Percentiles rank a stretch among this genome's conserved stretches.
These are phyloP conservation scores for Circinella minor DNA, from an alignment of 371 early-diverging fungal species.

Conservation along the genomic window DNA sequence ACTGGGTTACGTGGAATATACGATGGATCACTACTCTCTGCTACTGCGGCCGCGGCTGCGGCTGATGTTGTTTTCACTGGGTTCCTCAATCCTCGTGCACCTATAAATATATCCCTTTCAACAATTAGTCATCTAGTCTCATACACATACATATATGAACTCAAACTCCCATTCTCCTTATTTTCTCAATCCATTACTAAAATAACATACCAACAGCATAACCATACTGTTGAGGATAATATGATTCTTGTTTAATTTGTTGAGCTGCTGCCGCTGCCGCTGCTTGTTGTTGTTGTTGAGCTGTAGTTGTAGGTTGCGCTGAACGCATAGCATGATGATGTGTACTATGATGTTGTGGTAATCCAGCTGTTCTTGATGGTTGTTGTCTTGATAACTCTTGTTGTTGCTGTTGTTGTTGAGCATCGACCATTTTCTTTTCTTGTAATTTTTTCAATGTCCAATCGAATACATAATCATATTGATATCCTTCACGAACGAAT, in stretches of 20 bases:
- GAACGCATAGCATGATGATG: constrained; percentile 5
- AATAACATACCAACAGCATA: constrained; percentile 8
- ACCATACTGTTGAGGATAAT: constrained; percentile 3
- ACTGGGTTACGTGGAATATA: constrained; percentile 7
- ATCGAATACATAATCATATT: constrained; percentile 98
- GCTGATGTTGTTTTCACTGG: not conserved
- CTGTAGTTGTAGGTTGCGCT: not conserved
- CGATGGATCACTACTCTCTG: constrained; percentile 6
- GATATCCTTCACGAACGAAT: constrained; percentile 94
- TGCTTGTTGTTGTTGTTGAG: constrained; percentile 3
- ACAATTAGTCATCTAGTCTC: too few relatives aligned
- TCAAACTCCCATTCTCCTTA: not conserved
- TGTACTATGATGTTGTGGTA: not conserved
- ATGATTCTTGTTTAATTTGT: not conserved
- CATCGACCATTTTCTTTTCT: constrained; percentile 14
- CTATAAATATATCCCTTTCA: not conserved
- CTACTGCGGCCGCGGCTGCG: not conserved
- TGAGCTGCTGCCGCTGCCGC: constrained; percentile 1
- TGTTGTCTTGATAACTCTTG: not conserved
- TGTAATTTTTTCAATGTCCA: constrained; percentile 78
- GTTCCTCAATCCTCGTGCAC: constrained; percentile 5
- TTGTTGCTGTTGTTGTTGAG: constrained; percentile 10
- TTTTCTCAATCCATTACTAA: not conserved
- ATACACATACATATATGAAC: too few relatives aligned
- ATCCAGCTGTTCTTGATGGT: not conserved